Base-by-base conservation (phyloP, 192 early-diverging fungal species). In the Gamsiella multidivaricata region DNA sequence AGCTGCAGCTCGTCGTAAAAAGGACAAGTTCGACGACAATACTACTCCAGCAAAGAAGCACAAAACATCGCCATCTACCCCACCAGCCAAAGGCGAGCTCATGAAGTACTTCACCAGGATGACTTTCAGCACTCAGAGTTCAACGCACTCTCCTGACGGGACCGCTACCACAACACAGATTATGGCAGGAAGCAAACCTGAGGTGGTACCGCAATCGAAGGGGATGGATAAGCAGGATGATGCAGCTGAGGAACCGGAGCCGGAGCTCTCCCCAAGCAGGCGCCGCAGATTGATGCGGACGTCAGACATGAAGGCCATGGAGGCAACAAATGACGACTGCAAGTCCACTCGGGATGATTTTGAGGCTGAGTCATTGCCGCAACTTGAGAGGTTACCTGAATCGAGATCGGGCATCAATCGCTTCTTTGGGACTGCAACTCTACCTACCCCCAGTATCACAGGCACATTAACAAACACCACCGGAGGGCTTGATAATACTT, bases 21-120 rank as follows among this genome's bases (percentile, higher is more conserved):
- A 60, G 9, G 17, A 39, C n/a, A n/a, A n/a, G n/a, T n/a, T n/a
- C n/a, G n/a, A n/a, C n/a, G n/a, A n/a, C n/a, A n/a, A n/a, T n/a
- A n/a, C 23, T 22, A 53, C 69, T 3, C 54, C 54, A 0, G 39
- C 60, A 1, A 71, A 76, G 37, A 66, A 62, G 31, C 65, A 49
- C 3, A 76, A 76, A 14, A 4, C 55, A 26, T 17, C 57, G 22
- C 59, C 26, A 12, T 6, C 39, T 20, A 12, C 41, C 17, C 52
- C 36, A n/a, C n/a, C 61, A 18, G n/a, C 32, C 28, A 60, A 25
- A 5, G 39, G 53, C 20, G 53, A 25, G 10, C 23, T 74, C 14
- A 17, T 59, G 17, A 65, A 52, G 25, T 74, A 61, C 22, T 66
- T 74, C 33, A 66, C 10, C 36, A 65, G 39, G 26, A 25, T 39